Percentiles rank a stretch among this genome's conserved stretches.
These are phyloP conservation scores for Nidula niveotomentosa DNA, from an alignment of 1,284 basidiomycete genomes.

Conservation along the genomic window DNA sequence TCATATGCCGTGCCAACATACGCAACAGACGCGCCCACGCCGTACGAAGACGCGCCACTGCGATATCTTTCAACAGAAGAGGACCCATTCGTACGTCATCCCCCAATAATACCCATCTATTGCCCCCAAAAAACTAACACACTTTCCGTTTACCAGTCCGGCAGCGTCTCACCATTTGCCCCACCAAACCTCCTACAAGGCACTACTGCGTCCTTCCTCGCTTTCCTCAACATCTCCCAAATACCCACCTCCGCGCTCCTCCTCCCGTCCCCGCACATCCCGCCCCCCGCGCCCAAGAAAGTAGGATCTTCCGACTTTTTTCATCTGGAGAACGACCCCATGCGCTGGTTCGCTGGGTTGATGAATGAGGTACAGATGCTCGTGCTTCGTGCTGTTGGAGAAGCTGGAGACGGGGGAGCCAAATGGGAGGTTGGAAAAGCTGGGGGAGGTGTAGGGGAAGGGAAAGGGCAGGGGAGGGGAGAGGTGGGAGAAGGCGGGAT, in stretches of 20 bases:
- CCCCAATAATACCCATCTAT: slow-evolving; percentile 12
- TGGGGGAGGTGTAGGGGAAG: slow-evolving; percentile 1
- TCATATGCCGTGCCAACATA: slow-evolving; percentile 52
- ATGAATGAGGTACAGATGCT: slow-evolving; percentile 35
- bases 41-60: slow-evolving; percentile 45
- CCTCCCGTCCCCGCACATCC: slow-evolving; percentile 47
- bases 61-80: slow-evolving; percentile 49
- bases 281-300: slow-evolving; percentile 35
- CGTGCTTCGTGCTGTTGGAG: slow-evolving; percentile 8
- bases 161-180: slow-evolving; percentile 34
- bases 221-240: slow-evolving; percentile 21
- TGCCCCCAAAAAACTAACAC: neutral
- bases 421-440: slow-evolving; percentile 4
- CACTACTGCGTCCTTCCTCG: slow-evolving; percentile 55
- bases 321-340: slow-evolving; percentile 23
- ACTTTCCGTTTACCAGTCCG: neutral
- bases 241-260: slow-evolving; percentile 35
- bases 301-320: slow-evolving; percentile 28
- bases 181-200: slow-evolving; percentile 62
- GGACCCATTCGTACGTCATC: slow-evolving; percentile 14
- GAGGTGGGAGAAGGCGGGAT: slow-evolving; percentile 52
- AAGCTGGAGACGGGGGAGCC: slow-evolving; percentile 8
- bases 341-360: slow-evolving; percentile 32
- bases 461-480: slow-evolving; percentile 11
- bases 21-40: slow-evolving; percentile 35